Evolutionary conservation across 257 asterid genomes (phyloP).

Genomic region (Hygrophila difformis): DNA sequence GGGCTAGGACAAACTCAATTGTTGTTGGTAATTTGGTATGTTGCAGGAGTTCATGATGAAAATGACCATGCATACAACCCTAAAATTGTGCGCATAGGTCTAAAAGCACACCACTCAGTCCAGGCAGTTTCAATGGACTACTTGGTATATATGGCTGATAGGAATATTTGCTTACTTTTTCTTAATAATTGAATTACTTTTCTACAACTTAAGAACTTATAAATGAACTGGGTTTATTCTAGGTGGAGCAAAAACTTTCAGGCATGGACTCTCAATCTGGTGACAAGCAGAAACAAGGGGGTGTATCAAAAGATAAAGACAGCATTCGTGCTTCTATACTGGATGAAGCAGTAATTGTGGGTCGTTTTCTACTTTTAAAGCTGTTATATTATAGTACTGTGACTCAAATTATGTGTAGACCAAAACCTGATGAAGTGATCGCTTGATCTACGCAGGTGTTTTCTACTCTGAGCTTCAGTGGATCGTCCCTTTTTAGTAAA

Average conservation of each 20-base stretch:
- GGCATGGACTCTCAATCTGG: conserved; percentile 58
- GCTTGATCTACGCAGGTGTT: too few species aligned
- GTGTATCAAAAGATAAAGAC: conserved; percentile 62
- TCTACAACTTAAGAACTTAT: conserved; percentile 6
- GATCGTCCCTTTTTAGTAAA: conserved; percentile 70
- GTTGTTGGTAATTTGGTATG: conserved; percentile 14
- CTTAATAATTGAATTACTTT: neutral
- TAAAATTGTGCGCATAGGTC: conserved; percentile 93
- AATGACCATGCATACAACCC: conserved; percentile 74
- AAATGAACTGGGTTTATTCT: conserved; percentile 13
- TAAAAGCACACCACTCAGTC: conserved; percentile 87
- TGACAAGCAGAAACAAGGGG: conserved; percentile 91
- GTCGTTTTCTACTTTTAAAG: conserved; percentile 18
- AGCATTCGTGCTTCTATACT: conserved; percentile 78
- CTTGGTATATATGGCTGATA: conserved; percentile 41
- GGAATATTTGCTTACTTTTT: neutral
- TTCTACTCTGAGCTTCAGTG: conserved; percentile 97
- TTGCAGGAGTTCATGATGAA: conserved; percentile 91
- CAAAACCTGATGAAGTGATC: conserved; percentile 15
- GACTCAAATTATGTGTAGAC: conserved; percentile 17
- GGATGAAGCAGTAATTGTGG: conserved; percentile 90
- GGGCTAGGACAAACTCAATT: conserved; percentile 11
- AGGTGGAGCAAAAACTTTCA: conserved; percentile 89
- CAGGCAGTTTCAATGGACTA: conserved; percentile 94
- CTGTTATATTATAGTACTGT: conserved; percentile 6